Conservation (phyloP, 345 rosid genomes). For the Zanthoxylum bungeanum region DNA sequence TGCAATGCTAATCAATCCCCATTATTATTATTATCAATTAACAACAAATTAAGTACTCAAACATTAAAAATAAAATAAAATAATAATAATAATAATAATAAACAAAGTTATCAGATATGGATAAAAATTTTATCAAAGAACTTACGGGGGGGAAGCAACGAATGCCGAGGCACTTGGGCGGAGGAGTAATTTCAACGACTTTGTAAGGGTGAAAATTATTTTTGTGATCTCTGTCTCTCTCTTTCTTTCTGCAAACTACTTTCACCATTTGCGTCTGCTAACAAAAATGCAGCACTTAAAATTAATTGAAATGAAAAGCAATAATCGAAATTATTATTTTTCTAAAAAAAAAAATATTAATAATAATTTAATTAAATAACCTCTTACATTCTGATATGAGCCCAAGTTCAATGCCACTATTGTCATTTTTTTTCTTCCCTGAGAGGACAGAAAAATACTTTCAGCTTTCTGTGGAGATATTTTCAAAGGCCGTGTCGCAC, state of each 20-base stretch:
- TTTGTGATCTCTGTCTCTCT: constrained; percentile 48
- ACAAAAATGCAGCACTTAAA: background rate
- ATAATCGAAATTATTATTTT: background rate
- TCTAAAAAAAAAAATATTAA: background rate
- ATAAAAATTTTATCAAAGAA: background rate
- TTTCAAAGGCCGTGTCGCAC: too few relatives aligned
- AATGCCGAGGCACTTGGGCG: constrained; percentile 85
- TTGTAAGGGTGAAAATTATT: constrained; percentile 53
- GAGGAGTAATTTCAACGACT: constrained; percentile 92
- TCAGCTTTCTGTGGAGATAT: background rate
- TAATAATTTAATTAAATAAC: background rate
- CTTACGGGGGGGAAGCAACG: constrained; percentile 80
- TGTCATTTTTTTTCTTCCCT: constrained; percentile 24
- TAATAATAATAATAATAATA: background rate
- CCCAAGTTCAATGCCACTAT: constrained; percentile 37
- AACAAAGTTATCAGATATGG: background rate
- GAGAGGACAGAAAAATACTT: constrained; percentile 10
- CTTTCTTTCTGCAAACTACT: constrained; percentile 69
- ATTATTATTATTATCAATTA: too few relatives aligned
- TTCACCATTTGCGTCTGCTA: constrained; percentile 33
- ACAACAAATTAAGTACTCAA: too few relatives aligned
- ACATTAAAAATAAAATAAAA: background rate
- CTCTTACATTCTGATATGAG: constrained; percentile 39
- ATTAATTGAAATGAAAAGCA: background rate
- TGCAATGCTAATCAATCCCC: too few relatives aligned